Evolutionary conservation across 164 flowering plant genomes (phyloP).

Genomic region (Dillenia turbinata): DNA sequence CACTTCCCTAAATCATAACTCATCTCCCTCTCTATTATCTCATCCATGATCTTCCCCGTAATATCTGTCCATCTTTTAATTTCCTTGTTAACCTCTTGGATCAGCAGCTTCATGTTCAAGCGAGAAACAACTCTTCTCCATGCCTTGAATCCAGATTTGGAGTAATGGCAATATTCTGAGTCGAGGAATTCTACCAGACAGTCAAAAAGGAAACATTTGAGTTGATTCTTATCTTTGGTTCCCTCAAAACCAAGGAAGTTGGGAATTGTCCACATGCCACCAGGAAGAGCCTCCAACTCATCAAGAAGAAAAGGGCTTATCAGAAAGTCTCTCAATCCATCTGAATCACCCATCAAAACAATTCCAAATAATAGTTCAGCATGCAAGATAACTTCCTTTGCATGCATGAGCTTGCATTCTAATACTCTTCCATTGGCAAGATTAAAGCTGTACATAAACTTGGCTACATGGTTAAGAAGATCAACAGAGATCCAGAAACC

Average conservation of each 20-base stretch:
- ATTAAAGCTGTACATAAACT: conserved; percentile 17
- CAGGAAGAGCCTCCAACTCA: conserved; percentile 44
- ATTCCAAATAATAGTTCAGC: conserved; percentile 49
- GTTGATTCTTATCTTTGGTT: conserved; percentile 25
- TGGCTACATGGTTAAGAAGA: conserved; percentile 26
- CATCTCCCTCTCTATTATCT: conserved; percentile 72
- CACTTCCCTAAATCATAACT: conserved; percentile 59
- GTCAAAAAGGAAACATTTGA: conserved; percentile 59
- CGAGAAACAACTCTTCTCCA: conserved; percentile 36
- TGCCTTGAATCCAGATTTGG: conserved; percentile 28
- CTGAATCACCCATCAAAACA: conserved; percentile 7
- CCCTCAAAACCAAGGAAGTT: conserved; percentile 26
- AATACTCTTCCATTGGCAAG: conserved; percentile 22
- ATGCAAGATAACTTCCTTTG: conserved; percentile 43
- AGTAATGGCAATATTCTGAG: conserved; percentile 27
- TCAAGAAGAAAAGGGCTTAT: conserved; percentile 35
- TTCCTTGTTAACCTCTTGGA: conserved; percentile 38
- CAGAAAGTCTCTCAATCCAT: conserved; percentile 18
- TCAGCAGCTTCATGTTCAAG: conserved; percentile 25
- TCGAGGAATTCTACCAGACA: conserved; percentile 55
- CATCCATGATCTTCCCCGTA: conserved; percentile 49
- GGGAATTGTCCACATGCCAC: conserved; percentile 23
- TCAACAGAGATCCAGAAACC: conserved; percentile 13
- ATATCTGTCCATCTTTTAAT: conserved; percentile 43
- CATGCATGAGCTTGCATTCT: conserved; percentile 39